Evolutionary conservation across 2,329 filamentous ascomycete genomes (phyloP).

Genomic region (Peltaster fructicola): DNA sequence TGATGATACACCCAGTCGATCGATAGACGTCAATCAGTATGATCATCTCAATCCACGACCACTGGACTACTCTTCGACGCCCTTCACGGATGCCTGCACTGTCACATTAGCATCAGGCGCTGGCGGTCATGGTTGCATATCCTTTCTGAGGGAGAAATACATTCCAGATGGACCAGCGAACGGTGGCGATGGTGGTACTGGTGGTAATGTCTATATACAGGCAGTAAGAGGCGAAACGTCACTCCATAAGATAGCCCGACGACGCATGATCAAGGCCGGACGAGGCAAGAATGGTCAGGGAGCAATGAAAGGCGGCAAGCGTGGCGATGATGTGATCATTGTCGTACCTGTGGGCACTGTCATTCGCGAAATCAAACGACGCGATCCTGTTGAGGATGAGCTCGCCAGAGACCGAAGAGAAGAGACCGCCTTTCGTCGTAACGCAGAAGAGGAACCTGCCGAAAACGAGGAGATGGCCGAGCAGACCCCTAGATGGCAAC

Average conservation of each 20-base stretch:
- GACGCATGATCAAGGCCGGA: slow-evolving; percentile 56
- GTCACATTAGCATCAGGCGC: slow-evolving; percentile 60
- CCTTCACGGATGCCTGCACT: slow-evolving; percentile 73
- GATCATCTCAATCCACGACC: slow-evolving; percentile 60
- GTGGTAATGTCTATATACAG: slow-evolving; percentile 88
- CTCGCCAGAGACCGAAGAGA: slow-evolving; percentile 20
- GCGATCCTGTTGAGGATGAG: slow-evolving; percentile 61
- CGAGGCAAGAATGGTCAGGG: slow-evolving; percentile 65
- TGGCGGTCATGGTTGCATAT: slow-evolving; percentile 85
- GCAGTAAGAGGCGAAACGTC: slow-evolving; percentile 82
- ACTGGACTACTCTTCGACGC: slow-evolving; percentile 65
- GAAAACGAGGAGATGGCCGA: slow-evolving; percentile 23
- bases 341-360: slow-evolving; percentile 88
- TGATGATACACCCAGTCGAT: too few species aligned
- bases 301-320: slow-evolving; percentile 52
- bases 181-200: slow-evolving; percentile 81
- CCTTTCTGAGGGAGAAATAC: slow-evolving; percentile 83
- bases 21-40: slow-evolving; percentile 10
- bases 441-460: slow-evolving; percentile 14
- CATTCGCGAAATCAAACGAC: slow-evolving; percentile 60
- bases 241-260: slow-evolving; percentile 72
- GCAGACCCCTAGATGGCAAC: slow-evolving; percentile 24
- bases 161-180: slow-evolving; percentile 79
- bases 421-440: slow-evolving; percentile 3
- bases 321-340: slow-evolving; percentile 74